phyloP scores from a whole-genome alignment of 257 asterid genomes.

The Solanum pinnatisectum region DNA sequence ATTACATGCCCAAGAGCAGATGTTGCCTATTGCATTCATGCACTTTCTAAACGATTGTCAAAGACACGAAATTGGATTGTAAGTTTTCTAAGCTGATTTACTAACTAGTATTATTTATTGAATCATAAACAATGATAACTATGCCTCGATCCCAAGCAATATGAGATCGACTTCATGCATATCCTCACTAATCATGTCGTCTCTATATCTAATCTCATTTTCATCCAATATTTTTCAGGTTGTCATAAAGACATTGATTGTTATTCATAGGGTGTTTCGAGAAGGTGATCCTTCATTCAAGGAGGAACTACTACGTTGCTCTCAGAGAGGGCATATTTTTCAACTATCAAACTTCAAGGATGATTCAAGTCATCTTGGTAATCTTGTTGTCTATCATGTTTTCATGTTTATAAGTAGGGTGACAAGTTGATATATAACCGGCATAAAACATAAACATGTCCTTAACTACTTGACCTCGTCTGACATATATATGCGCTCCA shows the following conservation, averaged over 20 bases:
- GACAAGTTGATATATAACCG: neutral
- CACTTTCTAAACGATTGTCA: slow-evolving; percentile 64
- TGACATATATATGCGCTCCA: neutral
- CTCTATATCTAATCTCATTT: neutral
- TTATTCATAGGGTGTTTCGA: slow-evolving; percentile 68
- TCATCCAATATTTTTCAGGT: slow-evolving; percentile 34
- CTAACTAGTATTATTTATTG: neutral
- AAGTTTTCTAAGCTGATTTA: neutral
- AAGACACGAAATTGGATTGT: slow-evolving; percentile 82
- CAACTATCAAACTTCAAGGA: slow-evolving; percentile 78
- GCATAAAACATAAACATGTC: neutral
- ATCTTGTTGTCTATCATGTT: neutral
- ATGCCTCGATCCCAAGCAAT: neutral
- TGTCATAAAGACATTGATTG: slow-evolving; percentile 69
- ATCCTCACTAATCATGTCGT: neutral
- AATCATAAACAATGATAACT: neutral
- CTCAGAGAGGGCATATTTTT: slow-evolving; percentile 57
- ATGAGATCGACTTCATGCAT: neutral
- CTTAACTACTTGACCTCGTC: neutral
- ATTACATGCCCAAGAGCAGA: slow-evolving; percentile 70
- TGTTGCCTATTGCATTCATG: slow-evolving; percentile 83
- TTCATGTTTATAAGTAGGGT: neutral
- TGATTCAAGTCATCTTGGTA: slow-evolving; percentile 41
- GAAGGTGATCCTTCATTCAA: slow-evolving; percentile 77
- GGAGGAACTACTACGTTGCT: slow-evolving; percentile 49